Percentiles rank a stretch among this genome's conserved stretches.
phyloP scores from a whole-genome alignment of 768 basidiomycete species.

The Tephrocybe sp. region DNA sequence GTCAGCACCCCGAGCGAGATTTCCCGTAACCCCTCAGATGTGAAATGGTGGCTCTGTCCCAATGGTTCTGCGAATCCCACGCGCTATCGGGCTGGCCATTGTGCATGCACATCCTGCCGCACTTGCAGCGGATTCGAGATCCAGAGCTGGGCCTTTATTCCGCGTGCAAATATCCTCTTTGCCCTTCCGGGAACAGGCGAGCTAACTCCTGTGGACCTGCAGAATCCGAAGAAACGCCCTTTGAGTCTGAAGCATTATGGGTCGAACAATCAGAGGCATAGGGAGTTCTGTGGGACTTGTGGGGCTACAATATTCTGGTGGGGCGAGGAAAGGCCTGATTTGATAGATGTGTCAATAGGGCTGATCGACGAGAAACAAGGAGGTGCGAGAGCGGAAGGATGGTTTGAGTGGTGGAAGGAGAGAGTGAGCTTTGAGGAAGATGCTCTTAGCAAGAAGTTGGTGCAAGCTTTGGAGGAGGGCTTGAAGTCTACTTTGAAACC shows the following conservation, averaged over 20 bases:
- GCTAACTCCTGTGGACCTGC: constrained; percentile 14
- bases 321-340: constrained; percentile 19
- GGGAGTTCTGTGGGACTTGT: constrained; percentile 29
- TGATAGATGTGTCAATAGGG: constrained; percentile 23
- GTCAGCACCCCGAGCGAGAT: constrained; percentile 5
- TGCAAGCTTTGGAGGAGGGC: constrained; percentile 13
- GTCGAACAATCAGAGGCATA: constrained; percentile 20
- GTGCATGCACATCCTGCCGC: constrained; percentile 26
- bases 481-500: background rate
- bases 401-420: constrained; percentile 20
- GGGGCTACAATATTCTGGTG: constrained; percentile 31
- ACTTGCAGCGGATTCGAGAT: constrained; percentile 23
- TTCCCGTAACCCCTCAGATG: constrained; percentile 13
- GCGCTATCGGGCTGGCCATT: constrained; percentile 25
- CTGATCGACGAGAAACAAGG: constrained; percentile 16
- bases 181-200: constrained; percentile 11
- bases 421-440: constrained; percentile 20
- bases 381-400: constrained; percentile 18
- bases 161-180: constrained; percentile 20
- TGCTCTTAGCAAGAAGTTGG: constrained; percentile 14
- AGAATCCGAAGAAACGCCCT: constrained; percentile 13
- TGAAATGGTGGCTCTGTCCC: constrained; percentile 29
- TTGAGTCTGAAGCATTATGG: constrained; percentile 22
- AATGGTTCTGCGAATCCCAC: constrained; percentile 14
- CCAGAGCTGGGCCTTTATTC: constrained; percentile 25